Evolutionary conservation across 257 asterid species (phyloP).

Genomic region (Scutellaria baicalensis): DNA sequence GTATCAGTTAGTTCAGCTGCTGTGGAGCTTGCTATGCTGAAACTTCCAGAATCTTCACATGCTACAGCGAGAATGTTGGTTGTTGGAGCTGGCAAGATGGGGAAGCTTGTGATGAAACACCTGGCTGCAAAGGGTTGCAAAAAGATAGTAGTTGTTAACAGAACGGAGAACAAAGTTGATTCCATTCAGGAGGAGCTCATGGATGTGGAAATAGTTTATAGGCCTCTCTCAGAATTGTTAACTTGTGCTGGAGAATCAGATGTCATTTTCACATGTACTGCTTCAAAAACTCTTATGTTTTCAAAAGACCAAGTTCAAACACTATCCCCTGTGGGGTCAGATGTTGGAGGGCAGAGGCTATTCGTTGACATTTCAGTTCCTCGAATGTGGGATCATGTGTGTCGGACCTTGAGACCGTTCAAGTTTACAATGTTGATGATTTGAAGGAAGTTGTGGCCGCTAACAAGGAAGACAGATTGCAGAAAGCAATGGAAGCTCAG

Average conservation of each 20-base stretch:
- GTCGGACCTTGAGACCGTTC: constrained; percentile 44
- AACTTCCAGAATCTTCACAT: constrained; percentile 56
- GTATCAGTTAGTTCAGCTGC: constrained; percentile 97
- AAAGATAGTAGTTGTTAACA: constrained; percentile 68
- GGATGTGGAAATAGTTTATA: constrained; percentile 57
- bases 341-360: constrained; percentile 44
- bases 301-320: constrained; percentile 57
- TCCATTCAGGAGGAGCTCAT: constrained; percentile 52
- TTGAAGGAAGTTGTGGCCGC: constrained; percentile 89
- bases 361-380: constrained; percentile 89
- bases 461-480: constrained; percentile 67
- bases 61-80: constrained; percentile 54
- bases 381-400: constrained; percentile 75
- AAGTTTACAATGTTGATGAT: constrained; percentile 80
- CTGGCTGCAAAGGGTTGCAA: constrained; percentile 74
- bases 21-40: constrained; percentile 83
- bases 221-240: constrained; percentile 46
- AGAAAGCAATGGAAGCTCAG: constrained; percentile 75
- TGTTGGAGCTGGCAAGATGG: constrained; percentile 97
- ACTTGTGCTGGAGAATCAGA: constrained; percentile 74
- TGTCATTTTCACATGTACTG: constrained; percentile 80
- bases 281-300: constrained; percentile 56
- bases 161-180: constrained; percentile 70
- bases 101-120: constrained; percentile 85
- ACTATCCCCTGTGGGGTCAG: constrained; percentile 44